Conservation (phyloP, 805 yeast species). For the Yarrowia bubula region DNA sequence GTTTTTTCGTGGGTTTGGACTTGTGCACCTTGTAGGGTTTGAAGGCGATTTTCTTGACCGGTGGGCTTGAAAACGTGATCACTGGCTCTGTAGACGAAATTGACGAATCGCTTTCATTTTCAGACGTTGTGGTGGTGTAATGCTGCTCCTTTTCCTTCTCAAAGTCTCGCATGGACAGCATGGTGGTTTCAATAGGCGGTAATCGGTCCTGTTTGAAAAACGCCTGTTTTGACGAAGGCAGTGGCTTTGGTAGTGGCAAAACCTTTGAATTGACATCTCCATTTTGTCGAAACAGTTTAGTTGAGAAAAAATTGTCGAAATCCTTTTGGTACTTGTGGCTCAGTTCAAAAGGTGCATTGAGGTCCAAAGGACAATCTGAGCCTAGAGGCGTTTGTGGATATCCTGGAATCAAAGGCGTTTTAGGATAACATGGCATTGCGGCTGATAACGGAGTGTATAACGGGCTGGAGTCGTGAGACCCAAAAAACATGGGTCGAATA, state of each 20-base stretch:
- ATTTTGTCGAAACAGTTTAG: not conserved
- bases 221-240: not conserved
- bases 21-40: not conserved
- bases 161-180: not conserved
- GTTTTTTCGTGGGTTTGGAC: not conserved
- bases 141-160: not conserved
- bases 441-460: not conserved
- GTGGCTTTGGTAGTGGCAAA: not conserved
- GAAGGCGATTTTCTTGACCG: not conserved
- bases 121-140: not conserved
- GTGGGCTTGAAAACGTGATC: not conserved
- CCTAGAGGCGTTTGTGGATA: not conserved
- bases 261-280: not conserved
- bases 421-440: not conserved
- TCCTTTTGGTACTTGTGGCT: not conserved
- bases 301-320: constrained; percentile 2
- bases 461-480: not conserved
- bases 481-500: not conserved
- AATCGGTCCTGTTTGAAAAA: not conserved
- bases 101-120: not conserved
- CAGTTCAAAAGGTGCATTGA: constrained; percentile 6
- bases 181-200: not conserved
- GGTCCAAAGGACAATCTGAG: constrained; percentile 16
- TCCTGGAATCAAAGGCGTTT: not conserved
- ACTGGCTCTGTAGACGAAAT: not conserved